Evolutionary conservation across 345 rosid genomes (phyloP), one percentile per base, ranked within the genome.

Genomic region (Isatis tinctoria): DNA sequence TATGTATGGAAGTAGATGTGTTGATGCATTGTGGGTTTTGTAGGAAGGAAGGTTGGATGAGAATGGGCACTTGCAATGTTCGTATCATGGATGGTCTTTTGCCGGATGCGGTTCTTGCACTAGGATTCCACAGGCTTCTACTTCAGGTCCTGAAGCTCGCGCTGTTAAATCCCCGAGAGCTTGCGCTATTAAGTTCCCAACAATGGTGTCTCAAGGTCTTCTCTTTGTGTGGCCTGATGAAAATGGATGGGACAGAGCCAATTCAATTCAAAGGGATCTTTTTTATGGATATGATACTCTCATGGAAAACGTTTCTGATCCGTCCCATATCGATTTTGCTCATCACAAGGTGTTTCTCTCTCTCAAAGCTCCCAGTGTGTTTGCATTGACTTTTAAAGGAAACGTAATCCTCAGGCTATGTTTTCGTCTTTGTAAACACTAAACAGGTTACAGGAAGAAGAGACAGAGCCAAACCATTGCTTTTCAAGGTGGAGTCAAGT

Each of bases 181-280:
- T 22, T 88, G 97, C 39, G 92, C 85, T 16, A 84, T 87, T 8
- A 85, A 83, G 75, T 88, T 92, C 75, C 97, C 99, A 17, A 81
- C 97, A 37, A 77, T 85, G 88, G 92, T 92, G 33, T 95, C 99
- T 82, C 97, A 95, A 79, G 97, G 97, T 67, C 79, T 95, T 81
- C 97, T 95, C 70, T 95, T 92, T 74, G 97, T 95, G 68, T 95
- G 97, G 99, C 99, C 99, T 13, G 96, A 95, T 61, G 93, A 90
- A 80, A 83, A 90, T 70, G 97, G 97, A 8, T 77, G 78, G 84
- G 97, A 90, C 74, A 92, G 87, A 83, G 99, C 99, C 48, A 81
- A 74, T 53, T 86, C 99, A 9, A 74, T 91, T 78, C 97, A 91
- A 75, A 88, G 97, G 16, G 99, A 95, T 83, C 83, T 95, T 60